Conservation (phyloP, 257 asterid genomes). For the Solanum paucissectum region DNA sequence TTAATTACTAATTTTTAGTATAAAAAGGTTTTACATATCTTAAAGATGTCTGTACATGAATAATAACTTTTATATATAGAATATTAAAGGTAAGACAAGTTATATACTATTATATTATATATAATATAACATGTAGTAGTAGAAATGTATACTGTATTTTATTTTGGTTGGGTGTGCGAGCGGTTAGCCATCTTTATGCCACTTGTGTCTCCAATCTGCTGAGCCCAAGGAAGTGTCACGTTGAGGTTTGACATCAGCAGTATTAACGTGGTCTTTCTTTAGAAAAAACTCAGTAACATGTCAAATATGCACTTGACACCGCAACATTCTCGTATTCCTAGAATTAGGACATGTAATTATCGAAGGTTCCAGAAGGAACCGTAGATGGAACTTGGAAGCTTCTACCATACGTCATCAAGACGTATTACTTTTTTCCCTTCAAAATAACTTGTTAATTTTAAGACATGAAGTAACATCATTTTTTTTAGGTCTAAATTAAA, state of each 20-base stretch:
- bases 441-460: not conserved
- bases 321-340: not conserved
- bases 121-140: not conserved
- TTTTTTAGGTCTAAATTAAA: not conserved
- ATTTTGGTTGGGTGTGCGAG: not conserved
- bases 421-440: not conserved
- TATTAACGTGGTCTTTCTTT: not conserved
- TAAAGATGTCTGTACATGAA: not conserved
- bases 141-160: not conserved
- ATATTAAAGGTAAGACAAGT: not conserved
- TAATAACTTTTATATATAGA: not conserved
- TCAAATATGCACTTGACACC: not conserved
- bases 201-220: not conserved
- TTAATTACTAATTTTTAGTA: too few species aligned
- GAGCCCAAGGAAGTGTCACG: not conserved
- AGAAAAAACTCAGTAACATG: not conserved
- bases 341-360: not conserved
- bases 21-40: not conserved
- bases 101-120: not conserved
- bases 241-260: not conserved
- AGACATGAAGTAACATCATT: not conserved
- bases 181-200: not conserved
- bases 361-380: not conserved
- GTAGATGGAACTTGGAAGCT: not conserved
- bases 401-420: not conserved